Conservation (phyloP, 306 rosid species). For the Lathyrus sativus region DNA sequence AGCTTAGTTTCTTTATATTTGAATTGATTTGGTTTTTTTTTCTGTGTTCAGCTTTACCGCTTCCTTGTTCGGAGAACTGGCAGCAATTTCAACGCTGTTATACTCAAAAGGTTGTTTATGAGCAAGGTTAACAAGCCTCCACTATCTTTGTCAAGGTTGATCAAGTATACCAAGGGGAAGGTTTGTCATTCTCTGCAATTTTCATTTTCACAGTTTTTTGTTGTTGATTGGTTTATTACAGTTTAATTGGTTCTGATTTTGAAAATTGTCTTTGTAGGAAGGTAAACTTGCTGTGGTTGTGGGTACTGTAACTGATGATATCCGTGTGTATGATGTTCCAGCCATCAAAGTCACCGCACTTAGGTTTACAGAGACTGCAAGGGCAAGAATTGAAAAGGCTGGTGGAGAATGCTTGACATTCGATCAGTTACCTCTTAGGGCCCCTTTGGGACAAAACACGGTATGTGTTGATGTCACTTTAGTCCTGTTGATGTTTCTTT, state of each 20-base stretch:
- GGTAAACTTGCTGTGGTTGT: slow-evolving; percentile 70
- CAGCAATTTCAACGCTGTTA: slow-evolving; percentile 73
- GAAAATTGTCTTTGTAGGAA: slow-evolving; percentile 45
- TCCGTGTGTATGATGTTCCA: slow-evolving; percentile 72
- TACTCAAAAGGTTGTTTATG: slow-evolving; percentile 82
- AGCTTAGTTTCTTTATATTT: background rate
- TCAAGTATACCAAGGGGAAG: slow-evolving; percentile 64
- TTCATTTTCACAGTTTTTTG: too few relatives aligned
- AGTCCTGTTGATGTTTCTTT: background rate
- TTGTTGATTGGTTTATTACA: background rate
- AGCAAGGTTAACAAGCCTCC: slow-evolving; percentile 86
- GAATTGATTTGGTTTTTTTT: slow-evolving; percentile 19
- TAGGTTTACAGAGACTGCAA: slow-evolving; percentile 80
- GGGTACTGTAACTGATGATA: slow-evolving; percentile 72
- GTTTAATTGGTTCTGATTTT: slow-evolving; percentile 24
- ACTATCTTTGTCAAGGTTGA: slow-evolving; percentile 74
- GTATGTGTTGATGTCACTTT: slow-evolving; percentile 40
- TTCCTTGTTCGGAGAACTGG: slow-evolving; percentile 88
- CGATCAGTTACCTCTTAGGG: slow-evolving; percentile 77
- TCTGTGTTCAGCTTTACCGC: slow-evolving; percentile 65
- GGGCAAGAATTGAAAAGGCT: slow-evolving; percentile 81
- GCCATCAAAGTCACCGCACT: slow-evolving; percentile 72
- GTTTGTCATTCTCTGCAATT: slow-evolving; percentile 40
- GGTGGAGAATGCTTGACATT: slow-evolving; percentile 88
- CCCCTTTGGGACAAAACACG: slow-evolving; percentile 87